phyloP scores from a whole-genome alignment of 768 basidiomycete genomes.

The Lactarius hengduanensis region DNA sequence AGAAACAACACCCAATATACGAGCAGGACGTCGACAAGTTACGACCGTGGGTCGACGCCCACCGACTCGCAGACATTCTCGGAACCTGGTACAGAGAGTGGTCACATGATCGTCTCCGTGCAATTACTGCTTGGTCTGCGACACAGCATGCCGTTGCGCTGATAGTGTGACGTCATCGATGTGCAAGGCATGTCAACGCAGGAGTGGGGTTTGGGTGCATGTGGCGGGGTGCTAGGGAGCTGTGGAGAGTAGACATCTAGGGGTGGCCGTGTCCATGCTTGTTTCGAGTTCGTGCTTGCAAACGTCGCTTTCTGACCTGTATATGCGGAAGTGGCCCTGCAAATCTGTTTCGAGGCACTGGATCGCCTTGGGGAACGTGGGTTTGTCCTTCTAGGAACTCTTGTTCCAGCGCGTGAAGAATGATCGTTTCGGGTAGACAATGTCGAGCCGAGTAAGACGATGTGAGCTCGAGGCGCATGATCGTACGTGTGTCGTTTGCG shows the following conservation, averaged over 20 bases:
- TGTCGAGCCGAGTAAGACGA: conserved; percentile 95
- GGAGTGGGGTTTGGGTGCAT: conserved; percentile 37
- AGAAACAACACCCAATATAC: too few relatives aligned
- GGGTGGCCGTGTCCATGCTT: conserved; percentile 46
- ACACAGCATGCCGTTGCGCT: neutral
- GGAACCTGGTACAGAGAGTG: too few relatives aligned
- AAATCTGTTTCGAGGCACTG: conserved; percentile 82
- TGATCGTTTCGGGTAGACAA: conserved; percentile 67
- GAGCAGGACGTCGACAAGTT: too few relatives aligned
- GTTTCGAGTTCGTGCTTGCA: conserved; percentile 16
- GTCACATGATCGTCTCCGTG: neutral
- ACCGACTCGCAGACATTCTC: too few relatives aligned
- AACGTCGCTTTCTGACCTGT: conserved; percentile 43
- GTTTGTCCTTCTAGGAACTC: conserved; percentile 59
- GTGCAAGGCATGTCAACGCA: conserved; percentile 50
- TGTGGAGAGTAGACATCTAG: conserved; percentile 50
- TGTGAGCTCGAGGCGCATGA: conserved; percentile 84
- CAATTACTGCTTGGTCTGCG: neutral
- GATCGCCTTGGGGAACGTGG: conserved; percentile 79
- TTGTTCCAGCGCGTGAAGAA: conserved; percentile 79
- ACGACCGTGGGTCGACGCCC: too few relatives aligned
- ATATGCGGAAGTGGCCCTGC: conserved; percentile 60
- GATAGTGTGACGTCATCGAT: conserved; percentile 30
- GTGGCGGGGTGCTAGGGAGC: conserved; percentile 24
- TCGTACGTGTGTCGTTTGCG: conserved; percentile 67